These are phyloP conservation scores for Malus domestica DNA, from an alignment of 306 rosid genomes.

Conservation along the genomic window DNA sequence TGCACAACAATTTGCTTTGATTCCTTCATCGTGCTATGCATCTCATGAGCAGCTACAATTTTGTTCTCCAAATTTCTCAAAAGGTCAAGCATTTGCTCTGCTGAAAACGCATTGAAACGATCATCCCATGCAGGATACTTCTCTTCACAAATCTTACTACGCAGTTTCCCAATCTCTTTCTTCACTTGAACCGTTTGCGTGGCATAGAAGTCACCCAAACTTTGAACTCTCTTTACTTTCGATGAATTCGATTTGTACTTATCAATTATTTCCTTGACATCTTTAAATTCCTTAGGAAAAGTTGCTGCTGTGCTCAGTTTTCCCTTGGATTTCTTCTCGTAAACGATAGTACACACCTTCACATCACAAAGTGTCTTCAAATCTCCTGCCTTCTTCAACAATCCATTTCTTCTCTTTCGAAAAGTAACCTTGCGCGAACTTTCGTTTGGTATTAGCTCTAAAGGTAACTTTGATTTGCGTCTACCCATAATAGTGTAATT, in stretches of 20 bases:
- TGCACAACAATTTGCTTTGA: neutral
- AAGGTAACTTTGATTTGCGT: neutral
- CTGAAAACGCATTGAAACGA: neutral
- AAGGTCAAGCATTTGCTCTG: neutral
- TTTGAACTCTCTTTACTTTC: neutral
- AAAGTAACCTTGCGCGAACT: neutral
- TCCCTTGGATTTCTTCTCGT: neutral
- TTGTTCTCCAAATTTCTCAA: neutral
- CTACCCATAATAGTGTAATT: neutral
- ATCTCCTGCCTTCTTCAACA: slow-evolving; percentile 15
- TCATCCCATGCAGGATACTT: neutral
- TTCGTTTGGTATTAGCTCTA: neutral
- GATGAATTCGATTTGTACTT: neutral
- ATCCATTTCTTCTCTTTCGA: slow-evolving; percentile 6
- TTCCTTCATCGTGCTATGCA: neutral
- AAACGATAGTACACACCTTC: slow-evolving; percentile 7
- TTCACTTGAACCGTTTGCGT: neutral
- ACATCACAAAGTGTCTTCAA: slow-evolving; percentile 19
- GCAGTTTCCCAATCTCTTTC: neutral
- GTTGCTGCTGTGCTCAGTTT: neutral
- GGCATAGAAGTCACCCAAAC: neutral
- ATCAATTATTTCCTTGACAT: neutral
- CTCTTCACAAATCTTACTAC: neutral
- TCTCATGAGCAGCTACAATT: slow-evolving; percentile 1
- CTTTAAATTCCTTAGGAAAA: neutral